Base-by-base conservation (phyloP, 2,329 filamentous ascomycete genomes). In the Coniochaeta sp. region DNA sequence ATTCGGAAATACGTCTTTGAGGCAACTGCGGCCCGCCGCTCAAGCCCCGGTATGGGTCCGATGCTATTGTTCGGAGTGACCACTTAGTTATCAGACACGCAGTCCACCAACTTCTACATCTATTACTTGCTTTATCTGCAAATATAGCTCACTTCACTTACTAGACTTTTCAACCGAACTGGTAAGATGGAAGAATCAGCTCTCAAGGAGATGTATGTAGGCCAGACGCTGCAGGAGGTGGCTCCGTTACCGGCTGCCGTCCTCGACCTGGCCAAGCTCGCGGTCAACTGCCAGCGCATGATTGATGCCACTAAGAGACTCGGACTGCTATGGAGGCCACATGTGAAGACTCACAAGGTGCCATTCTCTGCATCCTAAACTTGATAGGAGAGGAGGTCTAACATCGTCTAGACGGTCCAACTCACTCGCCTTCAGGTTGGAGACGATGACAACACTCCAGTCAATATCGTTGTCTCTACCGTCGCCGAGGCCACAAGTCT, bases 301-400 rank as follows among this genome's bases (percentile, higher is more conserved):
- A 81, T 91, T 7, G 77, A 85, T 14, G 83, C 89, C 0, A 81
- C 82, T 16, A 71, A 80, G 44, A 74, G 75, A 57, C 73, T 93
- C 16, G 77, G 80, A 0, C 77, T 93, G 26, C 81, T 80, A 7
- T 93, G 91, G 77, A 79, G 90, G 61, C 87, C 88, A 1, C 90
- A 95, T 71, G 85, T 93, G 62, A 95, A 95, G 74, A 92, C 89
- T 24, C 90, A 95, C 72, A 95, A 95, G 77, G 88, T 88, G 73
- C 59, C 68, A 36, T 14, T 42, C 14, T 42, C 1, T 40, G 17
- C 34, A 4, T 4, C 32, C 32, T 55, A 9, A 12, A 40, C 32
- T 42, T 57, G 38, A 19, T 19, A 10, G 9, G 24, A 4, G 16
- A 47, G 42, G 22, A 5, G 34, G 9, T 36, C 55, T 57, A 32